Percentiles rank a stretch among this genome's conserved stretches.
Conservation (phyloP, 768 basidiomycete species). For the Hericium coralloides region DNA sequence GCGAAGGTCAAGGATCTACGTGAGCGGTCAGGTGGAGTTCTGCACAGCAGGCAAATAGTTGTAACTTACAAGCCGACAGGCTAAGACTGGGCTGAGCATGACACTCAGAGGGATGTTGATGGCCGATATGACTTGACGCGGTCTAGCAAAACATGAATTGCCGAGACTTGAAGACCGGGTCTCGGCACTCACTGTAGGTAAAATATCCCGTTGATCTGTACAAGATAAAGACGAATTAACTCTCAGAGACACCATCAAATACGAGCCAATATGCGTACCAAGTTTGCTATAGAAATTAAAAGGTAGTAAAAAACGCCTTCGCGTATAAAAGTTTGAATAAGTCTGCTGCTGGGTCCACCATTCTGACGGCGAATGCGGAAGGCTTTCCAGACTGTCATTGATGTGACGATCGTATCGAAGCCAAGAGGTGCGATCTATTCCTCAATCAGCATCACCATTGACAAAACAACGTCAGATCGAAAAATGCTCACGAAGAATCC, state of each 20-base stretch:
- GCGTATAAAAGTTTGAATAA: conserved; percentile 78
- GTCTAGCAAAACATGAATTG: conserved; percentile 33
- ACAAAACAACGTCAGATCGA: background rate
- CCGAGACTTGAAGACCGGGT: background rate
- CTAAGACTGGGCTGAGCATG: conserved; percentile 73
- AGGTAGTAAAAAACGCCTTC: conserved; percentile 85
- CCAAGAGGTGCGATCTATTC: conserved; percentile 67
- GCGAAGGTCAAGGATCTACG: conserved; percentile 70
- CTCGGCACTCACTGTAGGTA: conserved; percentile 59
- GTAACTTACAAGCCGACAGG: conserved; percentile 58
- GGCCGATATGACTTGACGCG: conserved; percentile 74
- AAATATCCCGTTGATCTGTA: conserved; percentile 69
- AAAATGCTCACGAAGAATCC: conserved; percentile 23
- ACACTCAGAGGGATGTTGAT: conserved; percentile 81
- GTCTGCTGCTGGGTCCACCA: conserved; percentile 66
- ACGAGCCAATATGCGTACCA: conserved; percentile 28
- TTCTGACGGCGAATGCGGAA: conserved; percentile 67
- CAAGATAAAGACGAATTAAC: background rate
- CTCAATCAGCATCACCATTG: conserved; percentile 1
- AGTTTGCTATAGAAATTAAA: conserved; percentile 78
- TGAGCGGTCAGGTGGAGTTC: background rate
- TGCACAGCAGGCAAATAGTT: background rate
- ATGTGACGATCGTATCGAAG: conserved; percentile 73
- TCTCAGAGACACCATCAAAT: background rate
- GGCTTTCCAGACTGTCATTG: conserved; percentile 75